Conservation (phyloP, 2,329 filamentous ascomycete genomes). For the Fusarium nurragi region DNA sequence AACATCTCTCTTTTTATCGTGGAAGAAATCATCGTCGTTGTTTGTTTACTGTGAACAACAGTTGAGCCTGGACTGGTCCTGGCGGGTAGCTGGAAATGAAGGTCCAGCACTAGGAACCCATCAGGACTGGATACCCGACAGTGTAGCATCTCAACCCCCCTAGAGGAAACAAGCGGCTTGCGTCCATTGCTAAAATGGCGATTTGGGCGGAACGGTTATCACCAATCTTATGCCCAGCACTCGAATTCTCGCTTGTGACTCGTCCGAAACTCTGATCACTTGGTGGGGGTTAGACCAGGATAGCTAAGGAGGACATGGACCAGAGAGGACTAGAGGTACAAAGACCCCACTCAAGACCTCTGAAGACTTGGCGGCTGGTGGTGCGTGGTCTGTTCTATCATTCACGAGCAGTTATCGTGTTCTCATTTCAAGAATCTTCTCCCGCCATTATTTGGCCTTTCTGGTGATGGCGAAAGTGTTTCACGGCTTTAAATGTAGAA, state of each 20-base stretch:
- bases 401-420: slow-evolving; percentile 9
- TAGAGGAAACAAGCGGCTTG: slow-evolving; percentile 38
- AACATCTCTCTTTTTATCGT: slow-evolving; percentile 14
- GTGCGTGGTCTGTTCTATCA: slow-evolving; percentile 27
- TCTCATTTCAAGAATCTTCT: background rate
- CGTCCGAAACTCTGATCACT: slow-evolving; percentile 32
- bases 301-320: too few species aligned
- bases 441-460: background rate
- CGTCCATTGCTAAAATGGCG: slow-evolving; percentile 27
- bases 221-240: slow-evolving; percentile 45
- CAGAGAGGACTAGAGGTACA: too few species aligned
- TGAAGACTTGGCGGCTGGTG: slow-evolving; percentile 37
- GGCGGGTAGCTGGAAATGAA: slow-evolving; percentile 37
- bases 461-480: background rate
- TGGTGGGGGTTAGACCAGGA: too few species aligned
- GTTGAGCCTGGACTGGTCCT: slow-evolving; percentile 34
- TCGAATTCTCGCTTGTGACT: slow-evolving; percentile 40
- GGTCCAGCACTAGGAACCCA: slow-evolving; percentile 30
- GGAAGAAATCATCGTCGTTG: slow-evolving; percentile 10
- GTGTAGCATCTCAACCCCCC: slow-evolving; percentile 20
- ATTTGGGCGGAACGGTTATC: slow-evolving; percentile 39
- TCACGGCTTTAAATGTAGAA: background rate
- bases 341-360: slow-evolving; percentile 40
- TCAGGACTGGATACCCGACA: slow-evolving; percentile 31
- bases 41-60: slow-evolving; percentile 22